These are phyloP conservation scores for Lepraria neglecta DNA, from an alignment of 495 filamentous ascomycete species.

Conservation along the genomic window DNA sequence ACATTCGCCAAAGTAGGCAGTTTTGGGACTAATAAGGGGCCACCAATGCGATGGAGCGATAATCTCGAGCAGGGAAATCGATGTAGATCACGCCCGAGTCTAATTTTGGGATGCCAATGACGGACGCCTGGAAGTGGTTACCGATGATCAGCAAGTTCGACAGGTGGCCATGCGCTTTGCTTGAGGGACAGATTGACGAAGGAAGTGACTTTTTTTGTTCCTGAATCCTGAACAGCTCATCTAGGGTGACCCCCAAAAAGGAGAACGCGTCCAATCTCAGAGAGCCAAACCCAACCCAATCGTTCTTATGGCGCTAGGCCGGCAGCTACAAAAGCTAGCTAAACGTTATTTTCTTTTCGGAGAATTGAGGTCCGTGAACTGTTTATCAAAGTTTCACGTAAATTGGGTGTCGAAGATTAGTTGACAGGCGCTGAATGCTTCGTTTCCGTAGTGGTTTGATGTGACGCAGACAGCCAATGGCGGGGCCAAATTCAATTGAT, in stretches of 20 bases:
- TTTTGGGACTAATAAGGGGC: constrained; percentile 9
- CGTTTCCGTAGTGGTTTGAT: background rate
- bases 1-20: constrained; percentile 4
- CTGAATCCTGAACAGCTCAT: constrained; percentile 1
- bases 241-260: constrained; percentile 4
- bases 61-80: background rate
- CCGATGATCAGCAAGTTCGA: constrained; percentile 9
- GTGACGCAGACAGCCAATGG: background rate
- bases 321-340: background rate
- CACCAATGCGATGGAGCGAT: constrained; percentile 7
- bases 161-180: background rate
- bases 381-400: background rate
- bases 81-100: constrained; percentile 2
- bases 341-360: background rate
- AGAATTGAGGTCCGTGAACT: background rate
- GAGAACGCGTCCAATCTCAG: constrained; percentile 11
- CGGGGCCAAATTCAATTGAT: constrained; percentile 2
- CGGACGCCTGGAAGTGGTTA: background rate
- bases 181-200: background rate
- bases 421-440: too few relatives aligned
- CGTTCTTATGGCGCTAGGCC: background rate
- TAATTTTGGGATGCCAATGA: constrained; percentile 4
- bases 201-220: background rate
- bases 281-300: constrained; percentile 4
- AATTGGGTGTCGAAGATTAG: background rate